phyloP scores from a whole-genome alignment of 139 green algal genomes.

The Nannochloris sp. region DNA sequence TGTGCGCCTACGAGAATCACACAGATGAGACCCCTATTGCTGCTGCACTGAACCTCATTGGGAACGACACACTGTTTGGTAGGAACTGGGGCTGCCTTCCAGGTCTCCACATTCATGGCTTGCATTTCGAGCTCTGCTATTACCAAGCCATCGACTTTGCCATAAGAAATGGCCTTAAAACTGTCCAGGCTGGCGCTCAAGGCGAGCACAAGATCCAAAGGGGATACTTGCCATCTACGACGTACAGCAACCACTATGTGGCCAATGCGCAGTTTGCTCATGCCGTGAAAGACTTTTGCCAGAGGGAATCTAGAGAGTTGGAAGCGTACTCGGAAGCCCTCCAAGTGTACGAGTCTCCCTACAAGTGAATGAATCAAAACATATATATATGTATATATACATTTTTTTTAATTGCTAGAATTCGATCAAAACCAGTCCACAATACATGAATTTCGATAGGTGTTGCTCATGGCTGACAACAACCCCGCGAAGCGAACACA shows the following conservation, averaged over 20 bases:
- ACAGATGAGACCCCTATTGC: slow-evolving; percentile 42
- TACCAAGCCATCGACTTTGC: slow-evolving; percentile 58
- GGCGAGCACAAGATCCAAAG: slow-evolving; percentile 89
- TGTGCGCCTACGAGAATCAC: slow-evolving; percentile 54
- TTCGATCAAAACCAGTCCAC: neutral
- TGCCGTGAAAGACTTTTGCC: slow-evolving; percentile 13
- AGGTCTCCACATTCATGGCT: slow-evolving; percentile 40
- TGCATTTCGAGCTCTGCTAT: slow-evolving; percentile 94
- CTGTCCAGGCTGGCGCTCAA: slow-evolving; percentile 87
- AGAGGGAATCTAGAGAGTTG: slow-evolving; percentile 40
- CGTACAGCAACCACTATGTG: slow-evolving; percentile 75
- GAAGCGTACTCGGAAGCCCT: slow-evolving; percentile 35
- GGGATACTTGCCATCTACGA: slow-evolving; percentile 76
- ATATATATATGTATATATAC: neutral
- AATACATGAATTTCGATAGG: no score
- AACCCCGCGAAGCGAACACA: no score
- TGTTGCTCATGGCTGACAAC: no score
- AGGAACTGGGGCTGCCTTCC: slow-evolving; percentile 78
- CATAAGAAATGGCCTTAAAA: slow-evolving; percentile 25
- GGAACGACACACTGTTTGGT: slow-evolving; percentile 71
- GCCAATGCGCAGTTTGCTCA: slow-evolving; percentile 34
- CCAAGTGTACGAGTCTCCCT: slow-evolving; percentile 41
- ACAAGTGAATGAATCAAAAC: slow-evolving; percentile 25
- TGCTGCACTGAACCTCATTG: slow-evolving; percentile 81
- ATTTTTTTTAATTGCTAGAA: neutral